phyloP scores from a whole-genome alignment of 2,329 filamentous ascomycete genomes.

The Fusarium nodosum region DNA sequence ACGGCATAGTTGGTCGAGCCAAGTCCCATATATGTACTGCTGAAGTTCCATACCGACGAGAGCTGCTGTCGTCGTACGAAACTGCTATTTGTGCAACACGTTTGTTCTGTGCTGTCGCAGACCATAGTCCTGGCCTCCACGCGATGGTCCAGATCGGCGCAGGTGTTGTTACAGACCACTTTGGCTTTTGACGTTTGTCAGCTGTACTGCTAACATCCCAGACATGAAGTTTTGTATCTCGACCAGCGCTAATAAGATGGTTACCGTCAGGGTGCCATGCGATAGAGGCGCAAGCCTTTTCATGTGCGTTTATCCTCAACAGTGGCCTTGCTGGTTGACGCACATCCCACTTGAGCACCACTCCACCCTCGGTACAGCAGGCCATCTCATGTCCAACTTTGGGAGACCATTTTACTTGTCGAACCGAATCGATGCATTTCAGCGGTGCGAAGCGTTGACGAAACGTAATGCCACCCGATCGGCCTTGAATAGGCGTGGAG shows the following conservation, averaged over 20 bases:
- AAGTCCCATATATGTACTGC: conserved; percentile 77
- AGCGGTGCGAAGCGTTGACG: conserved; percentile 60
- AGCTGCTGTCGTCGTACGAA: conserved; percentile 70
- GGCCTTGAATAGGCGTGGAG: conserved; percentile 61
- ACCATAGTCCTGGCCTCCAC: conserved; percentile 76
- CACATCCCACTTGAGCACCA: conserved; percentile 74
- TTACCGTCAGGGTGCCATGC: conserved; percentile 77
- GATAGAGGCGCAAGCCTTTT: conserved; percentile 70
- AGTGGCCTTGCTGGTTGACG: conserved; percentile 67
- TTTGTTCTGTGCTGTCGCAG: conserved; percentile 71
- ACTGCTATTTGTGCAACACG: conserved; percentile 73
- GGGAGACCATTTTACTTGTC: conserved; percentile 75
- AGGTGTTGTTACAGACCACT: conserved; percentile 71
- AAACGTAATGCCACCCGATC: conserved; percentile 65
- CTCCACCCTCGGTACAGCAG: conserved; percentile 73
- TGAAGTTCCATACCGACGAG: conserved; percentile 67
- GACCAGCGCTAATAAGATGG: conserved; percentile 74
- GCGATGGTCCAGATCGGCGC: conserved; percentile 70
- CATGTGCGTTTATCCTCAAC: conserved; percentile 72
- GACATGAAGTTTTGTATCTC: conserved; percentile 72
- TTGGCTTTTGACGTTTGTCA: conserved; percentile 74
- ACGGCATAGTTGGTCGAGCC: conserved; percentile 75
- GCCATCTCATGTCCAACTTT: conserved; percentile 72
- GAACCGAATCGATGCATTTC: conserved; percentile 61
- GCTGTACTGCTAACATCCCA: conserved; percentile 74